Evolutionary conservation across 164 flowering plant genomes (phyloP).

Genomic region (Pachysandra terminalis): DNA sequence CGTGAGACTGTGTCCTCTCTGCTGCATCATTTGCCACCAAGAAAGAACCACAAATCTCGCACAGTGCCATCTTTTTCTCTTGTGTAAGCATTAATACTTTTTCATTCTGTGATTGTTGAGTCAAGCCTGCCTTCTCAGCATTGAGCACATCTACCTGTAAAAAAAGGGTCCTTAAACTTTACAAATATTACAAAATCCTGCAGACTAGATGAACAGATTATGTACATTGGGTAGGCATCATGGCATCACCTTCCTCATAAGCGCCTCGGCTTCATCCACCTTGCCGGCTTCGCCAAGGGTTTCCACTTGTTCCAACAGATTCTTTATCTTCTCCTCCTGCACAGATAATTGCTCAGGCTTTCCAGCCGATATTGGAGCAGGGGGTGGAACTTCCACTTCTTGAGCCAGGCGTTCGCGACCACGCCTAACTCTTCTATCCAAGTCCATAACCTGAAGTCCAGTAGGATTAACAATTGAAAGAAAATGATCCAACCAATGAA

Average conservation of each 20-base stretch:
- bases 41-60: conserved; percentile 96
- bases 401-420: conserved; percentile 92
- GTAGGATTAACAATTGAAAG: not conserved
- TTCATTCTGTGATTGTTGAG: conserved; percentile 61
- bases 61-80: conserved; percentile 96
- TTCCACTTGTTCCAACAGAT: conserved; percentile 93
- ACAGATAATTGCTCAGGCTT: conserved; percentile 84
- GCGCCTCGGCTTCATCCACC: conserved; percentile 99
- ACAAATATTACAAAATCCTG: not conserved
- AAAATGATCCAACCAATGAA: not conserved
- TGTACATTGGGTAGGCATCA: not conserved
- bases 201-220: not conserved
- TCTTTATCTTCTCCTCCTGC: conserved; percentile 93
- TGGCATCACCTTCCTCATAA: conserved; percentile 81
- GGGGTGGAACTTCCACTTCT: conserved; percentile 69
- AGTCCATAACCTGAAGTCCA: conserved; percentile 68
- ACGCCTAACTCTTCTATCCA: conserved; percentile 92
- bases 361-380: conserved; percentile 70
- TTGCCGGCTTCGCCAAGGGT: conserved; percentile 97
- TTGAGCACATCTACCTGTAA: conserved; percentile 83
- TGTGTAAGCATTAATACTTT: conserved; percentile 70
- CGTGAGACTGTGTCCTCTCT: conserved; percentile 95
- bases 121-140: conserved; percentile 69
- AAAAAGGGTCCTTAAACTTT: not conserved
- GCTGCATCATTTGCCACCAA: conserved; percentile 95